Conservation (phyloP, 495 filamentous ascomycete species). For the Tuber umbilicatum region DNA sequence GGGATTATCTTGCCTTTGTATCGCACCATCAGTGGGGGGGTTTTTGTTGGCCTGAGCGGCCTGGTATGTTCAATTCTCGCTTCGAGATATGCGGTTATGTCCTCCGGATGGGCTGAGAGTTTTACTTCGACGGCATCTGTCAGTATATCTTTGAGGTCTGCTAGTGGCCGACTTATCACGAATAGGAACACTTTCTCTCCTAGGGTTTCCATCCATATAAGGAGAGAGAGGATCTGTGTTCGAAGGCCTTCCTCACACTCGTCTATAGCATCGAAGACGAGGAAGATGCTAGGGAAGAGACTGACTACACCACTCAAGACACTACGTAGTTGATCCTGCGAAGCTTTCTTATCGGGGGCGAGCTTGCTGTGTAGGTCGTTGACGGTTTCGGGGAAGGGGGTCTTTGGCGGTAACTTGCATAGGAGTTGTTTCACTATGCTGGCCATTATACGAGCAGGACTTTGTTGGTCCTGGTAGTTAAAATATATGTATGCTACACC, state of each 20-base stretch:
- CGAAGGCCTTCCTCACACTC: constrained; percentile 22
- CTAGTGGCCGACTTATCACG: constrained; percentile 19
- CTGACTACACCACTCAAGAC: constrained; percentile 6
- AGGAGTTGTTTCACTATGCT: constrained; percentile 21
- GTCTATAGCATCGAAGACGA: constrained; percentile 29
- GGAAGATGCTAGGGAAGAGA: constrained; percentile 14
- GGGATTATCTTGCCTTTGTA: constrained; percentile 18
- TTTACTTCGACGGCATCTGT: constrained; percentile 6
- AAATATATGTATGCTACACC: constrained; percentile 31
- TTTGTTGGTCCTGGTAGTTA: constrained; percentile 27
- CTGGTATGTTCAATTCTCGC: constrained; percentile 12
- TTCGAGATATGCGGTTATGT: constrained; percentile 18
- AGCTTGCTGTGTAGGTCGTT: background rate
- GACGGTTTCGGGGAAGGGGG: background rate
- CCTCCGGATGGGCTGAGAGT: constrained; percentile 15
- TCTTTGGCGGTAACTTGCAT: background rate
- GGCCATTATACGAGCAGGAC: constrained; percentile 12
- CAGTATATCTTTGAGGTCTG: constrained; percentile 13
- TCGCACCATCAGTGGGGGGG: background rate
- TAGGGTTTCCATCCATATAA: constrained; percentile 7
- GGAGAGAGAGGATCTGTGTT: constrained; percentile 16
- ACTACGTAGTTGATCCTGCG: constrained; percentile 12
- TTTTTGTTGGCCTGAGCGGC: constrained; percentile 1
- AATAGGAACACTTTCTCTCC: constrained; percentile 8
- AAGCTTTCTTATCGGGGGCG: background rate